Percentiles rank a stretch among this genome's conserved stretches.
Evolutionary conservation across 2,329 filamentous ascomycete genomes (phyloP).

Genomic region (Cyphellophora attinorum): DNA sequence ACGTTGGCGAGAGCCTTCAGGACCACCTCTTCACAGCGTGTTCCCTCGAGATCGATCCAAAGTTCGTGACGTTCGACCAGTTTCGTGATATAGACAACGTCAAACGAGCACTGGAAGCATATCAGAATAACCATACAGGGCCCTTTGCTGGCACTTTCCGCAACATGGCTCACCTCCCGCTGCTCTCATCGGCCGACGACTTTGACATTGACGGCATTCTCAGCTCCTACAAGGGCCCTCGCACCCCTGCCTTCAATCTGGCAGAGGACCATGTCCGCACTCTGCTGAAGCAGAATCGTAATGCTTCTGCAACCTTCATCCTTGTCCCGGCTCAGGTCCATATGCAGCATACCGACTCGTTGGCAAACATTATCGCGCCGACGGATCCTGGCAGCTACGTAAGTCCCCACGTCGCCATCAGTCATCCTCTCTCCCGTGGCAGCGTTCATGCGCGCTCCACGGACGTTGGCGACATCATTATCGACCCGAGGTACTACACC

Average conservation of each 20-base stretch:
- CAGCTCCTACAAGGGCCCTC: background rate
- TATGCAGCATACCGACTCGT: too few relatives aligned
- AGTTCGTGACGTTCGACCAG: background rate
- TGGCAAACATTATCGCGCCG: too few relatives aligned
- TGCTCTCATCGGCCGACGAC: slow-evolving; percentile 16
- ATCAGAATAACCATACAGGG: slow-evolving; percentile 16
- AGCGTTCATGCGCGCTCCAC: slow-evolving; percentile 20
- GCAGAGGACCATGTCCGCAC: background rate
- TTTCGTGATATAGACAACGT: background rate
- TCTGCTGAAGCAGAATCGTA: background rate
- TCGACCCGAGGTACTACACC: slow-evolving; percentile 31
- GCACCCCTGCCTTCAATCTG: background rate
- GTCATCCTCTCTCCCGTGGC: slow-evolving; percentile 9
- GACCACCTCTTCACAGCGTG: background rate
- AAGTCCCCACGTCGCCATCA: slow-evolving; percentile 26
- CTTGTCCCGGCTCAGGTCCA: background rate
- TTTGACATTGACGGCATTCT: slow-evolving; percentile 6
- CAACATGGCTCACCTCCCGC: slow-evolving; percentile 20
- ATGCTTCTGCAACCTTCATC: background rate
- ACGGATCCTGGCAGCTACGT: too few relatives aligned
- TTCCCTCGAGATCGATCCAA: background rate
- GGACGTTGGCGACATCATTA: slow-evolving; percentile 21
- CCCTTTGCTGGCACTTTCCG: slow-evolving; percentile 20
- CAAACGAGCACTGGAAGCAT: slow-evolving; percentile 5
- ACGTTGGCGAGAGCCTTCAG: background rate